A percentile compares a stretch with the other conserved stretches of the same genome.
These are phyloP conservation scores for Arctium minus DNA, from an alignment of 129 eudicot genomes.

Conservation along the genomic window DNA sequence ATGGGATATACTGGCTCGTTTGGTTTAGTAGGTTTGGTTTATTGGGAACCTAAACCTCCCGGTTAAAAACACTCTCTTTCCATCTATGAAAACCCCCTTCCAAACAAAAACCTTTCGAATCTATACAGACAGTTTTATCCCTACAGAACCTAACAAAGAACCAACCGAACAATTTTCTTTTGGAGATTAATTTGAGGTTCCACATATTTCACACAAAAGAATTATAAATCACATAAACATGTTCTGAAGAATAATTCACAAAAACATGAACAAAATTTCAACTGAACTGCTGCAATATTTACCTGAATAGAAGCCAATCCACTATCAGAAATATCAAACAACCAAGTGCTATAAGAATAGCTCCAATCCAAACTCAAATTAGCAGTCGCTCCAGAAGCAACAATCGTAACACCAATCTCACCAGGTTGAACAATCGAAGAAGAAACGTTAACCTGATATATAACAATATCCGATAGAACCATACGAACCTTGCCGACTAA, in stretches of 20 bases:
- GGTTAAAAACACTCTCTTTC: too few relatives aligned
- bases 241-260: background rate
- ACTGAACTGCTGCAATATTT: background rate
- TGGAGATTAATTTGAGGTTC: too few relatives aligned
- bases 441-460: conserved; percentile 47
- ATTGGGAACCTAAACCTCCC: too few relatives aligned
- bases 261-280: background rate
- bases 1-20: too few relatives aligned
- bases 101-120: too few relatives aligned
- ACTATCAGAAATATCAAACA: conserved; percentile 63
- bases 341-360: conserved; percentile 74
- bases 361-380: conserved; percentile 69
- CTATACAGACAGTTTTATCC: too few relatives aligned
- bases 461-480: conserved; percentile 49
- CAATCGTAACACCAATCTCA: conserved; percentile 57
- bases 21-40: too few relatives aligned
- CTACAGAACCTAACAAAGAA: too few relatives aligned
- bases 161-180: too few relatives aligned
- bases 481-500: conserved; percentile 64
- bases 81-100: too few relatives aligned
- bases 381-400: conserved; percentile 76
- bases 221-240: background rate
- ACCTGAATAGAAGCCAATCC: conserved; percentile 85
- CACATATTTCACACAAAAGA: background rate
- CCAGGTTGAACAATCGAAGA: conserved; percentile 57